These are phyloP conservation scores for Corylus americana DNA, from an alignment of 306 rosid genomes.

Conservation along the genomic window DNA sequence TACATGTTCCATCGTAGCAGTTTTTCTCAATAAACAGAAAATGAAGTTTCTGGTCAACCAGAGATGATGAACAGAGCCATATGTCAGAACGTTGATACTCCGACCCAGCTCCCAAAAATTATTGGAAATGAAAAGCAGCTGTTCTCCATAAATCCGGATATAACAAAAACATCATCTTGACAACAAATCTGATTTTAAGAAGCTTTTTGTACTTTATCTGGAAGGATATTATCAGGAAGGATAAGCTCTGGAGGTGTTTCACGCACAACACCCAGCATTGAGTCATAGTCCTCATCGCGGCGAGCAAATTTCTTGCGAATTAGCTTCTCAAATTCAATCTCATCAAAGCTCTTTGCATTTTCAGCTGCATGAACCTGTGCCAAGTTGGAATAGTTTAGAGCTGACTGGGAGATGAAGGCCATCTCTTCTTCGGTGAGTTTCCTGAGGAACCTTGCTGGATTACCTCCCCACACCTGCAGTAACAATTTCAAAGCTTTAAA, in stretches of 20 bases:
- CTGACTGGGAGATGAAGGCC: conserved; percentile 84
- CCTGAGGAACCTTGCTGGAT: conserved; percentile 92
- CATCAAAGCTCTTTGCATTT: conserved; percentile 73
- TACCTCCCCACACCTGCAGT: conserved; percentile 95
- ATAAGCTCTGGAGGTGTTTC: conserved; percentile 59
- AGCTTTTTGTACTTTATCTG: conserved; percentile 58
- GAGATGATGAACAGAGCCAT: conserved; percentile 29
- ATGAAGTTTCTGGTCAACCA: conserved; percentile 31
- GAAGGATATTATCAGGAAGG: conserved; percentile 51
- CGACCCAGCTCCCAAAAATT: conserved; percentile 50
- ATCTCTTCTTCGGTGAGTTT: conserved; percentile 92
- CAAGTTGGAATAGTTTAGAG: conserved; percentile 76
- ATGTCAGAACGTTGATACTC: conserved; percentile 31
- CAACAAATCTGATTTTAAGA: conserved; percentile 33
- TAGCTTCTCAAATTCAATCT: conserved; percentile 72
- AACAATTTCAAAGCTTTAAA: background rate
- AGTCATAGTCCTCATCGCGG: conserved; percentile 63
- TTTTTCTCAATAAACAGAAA: conserved; percentile 34
- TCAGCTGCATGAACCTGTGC: conserved; percentile 94
- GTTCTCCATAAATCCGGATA: conserved; percentile 40
- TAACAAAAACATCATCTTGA: conserved; percentile 24
- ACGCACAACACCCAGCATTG: conserved; percentile 52
- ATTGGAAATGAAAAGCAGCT: conserved; percentile 50
- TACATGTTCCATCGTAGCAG: conserved; percentile 29
- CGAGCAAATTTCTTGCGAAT: conserved; percentile 72